Evolutionary conservation across 306 rosid genomes (phyloP).

Genomic region (Vigna mungo): DNA sequence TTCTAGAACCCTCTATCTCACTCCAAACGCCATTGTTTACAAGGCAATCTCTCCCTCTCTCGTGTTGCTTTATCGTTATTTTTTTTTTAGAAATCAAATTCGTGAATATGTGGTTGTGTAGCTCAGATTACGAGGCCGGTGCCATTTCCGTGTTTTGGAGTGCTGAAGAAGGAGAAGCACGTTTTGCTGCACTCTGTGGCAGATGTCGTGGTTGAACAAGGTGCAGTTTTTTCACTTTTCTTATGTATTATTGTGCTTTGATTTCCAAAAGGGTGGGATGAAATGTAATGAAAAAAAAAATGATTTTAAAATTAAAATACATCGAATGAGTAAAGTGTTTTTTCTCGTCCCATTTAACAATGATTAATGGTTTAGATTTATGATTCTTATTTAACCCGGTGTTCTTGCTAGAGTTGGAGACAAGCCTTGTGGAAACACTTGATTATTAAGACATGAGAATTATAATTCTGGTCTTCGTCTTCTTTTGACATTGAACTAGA

Average conservation of each 20-base stretch:
- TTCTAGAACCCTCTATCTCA: constrained; percentile 77
- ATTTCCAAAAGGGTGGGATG: neutral
- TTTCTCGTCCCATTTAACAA: neutral
- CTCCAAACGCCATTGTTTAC: constrained; percentile 80
- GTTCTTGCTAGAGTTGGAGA: neutral
- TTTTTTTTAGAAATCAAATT: neutral
- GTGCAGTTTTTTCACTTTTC: constrained; percentile 47
- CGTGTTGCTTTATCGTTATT: neutral
- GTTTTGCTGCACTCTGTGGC: constrained; percentile 82
- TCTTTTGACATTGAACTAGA: no score
- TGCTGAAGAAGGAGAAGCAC: constrained; percentile 87
- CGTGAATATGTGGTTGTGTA: constrained; percentile 36
- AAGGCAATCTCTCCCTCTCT: constrained; percentile 49
- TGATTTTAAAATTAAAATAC: neutral
- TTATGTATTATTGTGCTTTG: neutral
- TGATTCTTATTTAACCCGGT: neutral
- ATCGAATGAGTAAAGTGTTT: neutral
- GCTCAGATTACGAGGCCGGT: constrained; percentile 83
- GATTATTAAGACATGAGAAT: neutral
- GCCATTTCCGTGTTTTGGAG: constrained; percentile 93
- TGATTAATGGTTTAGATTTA: neutral
- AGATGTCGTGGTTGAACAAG: constrained; percentile 93
- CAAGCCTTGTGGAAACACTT: no score
- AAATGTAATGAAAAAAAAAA: neutral
- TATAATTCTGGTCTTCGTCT: neutral